Base-by-base conservation (phyloP, 805 yeast genomes). In the Peterozyma xylosa region DNA sequence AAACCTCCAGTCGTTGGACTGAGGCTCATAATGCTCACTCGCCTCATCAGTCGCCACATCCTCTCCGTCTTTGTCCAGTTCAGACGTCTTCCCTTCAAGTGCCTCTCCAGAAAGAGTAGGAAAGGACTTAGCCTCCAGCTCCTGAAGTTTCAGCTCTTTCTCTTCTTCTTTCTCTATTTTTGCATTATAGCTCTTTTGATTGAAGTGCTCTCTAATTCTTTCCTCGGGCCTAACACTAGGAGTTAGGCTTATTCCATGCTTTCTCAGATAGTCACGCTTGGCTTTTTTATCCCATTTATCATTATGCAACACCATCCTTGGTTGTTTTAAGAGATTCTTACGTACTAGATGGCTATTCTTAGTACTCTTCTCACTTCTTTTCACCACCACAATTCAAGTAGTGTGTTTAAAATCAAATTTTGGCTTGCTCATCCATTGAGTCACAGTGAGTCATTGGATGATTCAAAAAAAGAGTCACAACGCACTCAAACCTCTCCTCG, bases 251-350 rank as follows among this genome's bases (percentile, higher is more conserved):
- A 54, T 45, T 1, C 71, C 71, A 50, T 73, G 78, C 50, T 74
- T 74, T 37, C 62, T 54, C 54, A 64, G 50, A 47, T 71, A 71
- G 14, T 62, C 56, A 33, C 55, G 53, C 42, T 67, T 72, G 13
- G 76, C 75, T 46, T 64, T 68, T 39, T 64, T 58, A 45, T 74
- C 74, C 79, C 80, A 74, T 55, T 74, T 74, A 42, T 64, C 69
- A 53, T 74, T 74, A 48, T 74, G 79, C 11, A 74, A 58, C 10
- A 74, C 80, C 80, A 74, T 74, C 3, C 11, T 41, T 21, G 21
- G n/a, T 17, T n/a, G n/a, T n/a, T n/a, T 14, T 32, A n/a, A n/a
- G n/a, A n/a, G n/a, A n/a, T n/a, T n/a, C n/a, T n/a, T n/a, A n/a
- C n/a, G n/a, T n/a, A n/a, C n/a, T n/a, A n/a, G n/a, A n/a, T n/a